Evolutionary conservation across 2,329 filamentous ascomycete species (phyloP).

Genomic region (Fusarium anthophilum): DNA sequence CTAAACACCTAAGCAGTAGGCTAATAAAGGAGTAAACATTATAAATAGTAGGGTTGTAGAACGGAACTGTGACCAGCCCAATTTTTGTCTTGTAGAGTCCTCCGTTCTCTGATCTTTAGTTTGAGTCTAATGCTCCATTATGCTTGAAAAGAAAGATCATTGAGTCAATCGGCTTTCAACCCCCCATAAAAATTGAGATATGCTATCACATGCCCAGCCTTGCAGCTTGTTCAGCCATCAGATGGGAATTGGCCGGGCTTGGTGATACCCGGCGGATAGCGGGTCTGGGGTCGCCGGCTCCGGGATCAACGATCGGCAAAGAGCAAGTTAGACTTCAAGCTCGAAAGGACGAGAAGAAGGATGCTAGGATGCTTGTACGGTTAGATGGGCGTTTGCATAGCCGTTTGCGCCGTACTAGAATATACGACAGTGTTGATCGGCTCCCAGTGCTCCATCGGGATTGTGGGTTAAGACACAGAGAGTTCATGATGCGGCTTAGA

Average conservation of each 20-base stretch:
- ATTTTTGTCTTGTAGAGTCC: neutral
- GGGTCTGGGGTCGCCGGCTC: conserved; percentile 24
- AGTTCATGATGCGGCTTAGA: conserved; percentile 26
- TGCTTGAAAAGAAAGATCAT: neutral
- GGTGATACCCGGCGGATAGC: conserved; percentile 13
- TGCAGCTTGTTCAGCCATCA: conserved; percentile 1
- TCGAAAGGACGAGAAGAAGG: neutral
- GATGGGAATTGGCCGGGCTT: conserved; percentile 25
- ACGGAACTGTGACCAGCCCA: neutral
- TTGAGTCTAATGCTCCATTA: neutral
- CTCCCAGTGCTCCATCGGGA: neutral
- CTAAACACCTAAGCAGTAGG: neutral
- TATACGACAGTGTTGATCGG: neutral
- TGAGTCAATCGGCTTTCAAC: neutral
- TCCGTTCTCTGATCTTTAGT: neutral
- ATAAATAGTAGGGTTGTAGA: neutral
- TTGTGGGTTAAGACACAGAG: neutral
- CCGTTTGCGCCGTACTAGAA: neutral
- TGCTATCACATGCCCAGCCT: conserved; percentile 2
- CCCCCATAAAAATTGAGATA: neutral
- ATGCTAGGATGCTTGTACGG: neutral
- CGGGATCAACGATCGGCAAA: conserved; percentile 12
- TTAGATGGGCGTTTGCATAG: neutral
- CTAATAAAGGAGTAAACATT: neutral
- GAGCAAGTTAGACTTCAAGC: neutral